A percentile compares a stretch with the other conserved stretches of the same genome.
Evolutionary conservation across 345 rosid genomes (phyloP).

Genomic region (Garcia nutans): DNA sequence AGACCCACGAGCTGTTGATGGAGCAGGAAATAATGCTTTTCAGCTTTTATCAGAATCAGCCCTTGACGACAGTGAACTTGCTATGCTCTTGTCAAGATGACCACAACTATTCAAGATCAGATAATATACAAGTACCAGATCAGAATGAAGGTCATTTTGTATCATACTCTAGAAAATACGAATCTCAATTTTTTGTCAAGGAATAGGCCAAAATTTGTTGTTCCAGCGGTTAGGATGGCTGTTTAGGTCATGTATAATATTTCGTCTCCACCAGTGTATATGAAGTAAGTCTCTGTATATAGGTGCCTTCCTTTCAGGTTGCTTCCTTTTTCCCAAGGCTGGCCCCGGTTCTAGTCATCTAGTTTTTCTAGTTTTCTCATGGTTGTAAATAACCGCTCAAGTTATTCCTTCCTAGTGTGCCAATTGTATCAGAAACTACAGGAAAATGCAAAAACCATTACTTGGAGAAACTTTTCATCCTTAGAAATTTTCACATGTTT

Average conservation of each 20-base stretch:
- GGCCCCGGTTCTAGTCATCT: not conserved
- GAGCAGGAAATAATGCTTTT: conserved; percentile 42
- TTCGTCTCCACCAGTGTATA: not conserved
- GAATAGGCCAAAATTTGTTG: not conserved
- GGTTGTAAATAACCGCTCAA: not conserved
- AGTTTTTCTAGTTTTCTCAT: not conserved
- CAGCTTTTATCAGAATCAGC: conserved; percentile 43
- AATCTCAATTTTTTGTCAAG: not conserved
- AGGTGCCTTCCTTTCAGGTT: conserved; percentile 9
- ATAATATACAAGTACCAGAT: not conserved
- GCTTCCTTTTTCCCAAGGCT: too few species aligned
- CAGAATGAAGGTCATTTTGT: not conserved
- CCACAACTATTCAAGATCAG: not conserved
- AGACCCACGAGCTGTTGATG: conserved; percentile 51
- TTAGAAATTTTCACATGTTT: not conserved
- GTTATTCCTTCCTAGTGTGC: not conserved
- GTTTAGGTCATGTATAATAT: not conserved
- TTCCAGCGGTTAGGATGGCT: not conserved
- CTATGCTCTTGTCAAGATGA: conserved; percentile 41
- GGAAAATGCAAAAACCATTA: not conserved
- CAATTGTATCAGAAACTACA: not conserved
- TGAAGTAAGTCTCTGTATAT: not conserved
- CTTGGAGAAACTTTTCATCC: not conserved
- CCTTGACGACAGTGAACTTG: conserved; percentile 43
- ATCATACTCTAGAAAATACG: not conserved